Conservation (phyloP, 73 alveolate genomes). For the Tetrahymena borealis region DNA sequence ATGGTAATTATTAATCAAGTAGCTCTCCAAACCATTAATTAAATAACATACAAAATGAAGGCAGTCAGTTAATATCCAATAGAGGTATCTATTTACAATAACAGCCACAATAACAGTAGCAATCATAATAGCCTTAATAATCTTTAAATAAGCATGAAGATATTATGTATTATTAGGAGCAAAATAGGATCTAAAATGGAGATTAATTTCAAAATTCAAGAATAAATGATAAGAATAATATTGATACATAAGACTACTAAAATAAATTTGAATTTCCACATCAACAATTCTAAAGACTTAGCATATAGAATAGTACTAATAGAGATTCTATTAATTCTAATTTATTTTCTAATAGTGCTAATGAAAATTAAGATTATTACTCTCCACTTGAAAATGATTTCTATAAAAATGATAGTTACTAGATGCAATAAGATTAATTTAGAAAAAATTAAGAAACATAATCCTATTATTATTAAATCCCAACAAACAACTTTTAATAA, state of each 20-base stretch:
- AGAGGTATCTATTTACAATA: neutral
- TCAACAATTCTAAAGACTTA: neutral
- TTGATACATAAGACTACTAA: too few relatives aligned
- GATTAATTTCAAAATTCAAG: too few relatives aligned
- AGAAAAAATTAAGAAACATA: neutral
- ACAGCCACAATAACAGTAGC: neutral
- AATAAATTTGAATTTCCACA: neutral
- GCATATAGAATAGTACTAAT: neutral
- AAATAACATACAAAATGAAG: neutral
- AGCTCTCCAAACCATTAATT: neutral
- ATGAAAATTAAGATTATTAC: neutral
- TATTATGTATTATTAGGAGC: too few relatives aligned
- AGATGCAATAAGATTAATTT: neutral
- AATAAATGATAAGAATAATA: too few relatives aligned
- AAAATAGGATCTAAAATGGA: too few relatives aligned
- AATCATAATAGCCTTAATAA: too few relatives aligned
- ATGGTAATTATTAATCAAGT: neutral
- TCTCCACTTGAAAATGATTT: neutral
- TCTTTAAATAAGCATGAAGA: too few relatives aligned
- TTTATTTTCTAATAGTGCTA: neutral
- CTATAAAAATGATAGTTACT: neutral
- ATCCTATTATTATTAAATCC: neutral
- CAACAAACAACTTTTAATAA: neutral
- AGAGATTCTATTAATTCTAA: neutral
- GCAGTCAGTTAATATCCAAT: neutral